These are phyloP conservation scores for Elaphomyces granulatus DNA, from an alignment of 495 filamentous ascomycete genomes.

Conservation along the genomic window DNA sequence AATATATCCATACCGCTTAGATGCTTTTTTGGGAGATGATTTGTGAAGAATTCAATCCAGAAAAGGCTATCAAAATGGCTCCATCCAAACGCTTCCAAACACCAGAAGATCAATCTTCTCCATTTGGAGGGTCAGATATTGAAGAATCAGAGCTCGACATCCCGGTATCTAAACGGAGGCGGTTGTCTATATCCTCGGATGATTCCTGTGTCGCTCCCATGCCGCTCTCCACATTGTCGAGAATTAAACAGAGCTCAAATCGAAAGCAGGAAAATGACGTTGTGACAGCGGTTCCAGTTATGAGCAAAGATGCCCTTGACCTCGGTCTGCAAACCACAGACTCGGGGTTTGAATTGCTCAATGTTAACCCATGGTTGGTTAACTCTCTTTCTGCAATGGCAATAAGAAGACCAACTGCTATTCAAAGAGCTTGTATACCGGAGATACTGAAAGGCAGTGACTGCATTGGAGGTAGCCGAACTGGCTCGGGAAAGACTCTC, in stretches of 20 bases:
- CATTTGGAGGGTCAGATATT: too few relatives aligned
- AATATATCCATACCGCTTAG: too few relatives aligned
- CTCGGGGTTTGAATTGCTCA: constrained; percentile 58
- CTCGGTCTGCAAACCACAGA: constrained; percentile 28
- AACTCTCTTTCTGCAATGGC: constrained; percentile 72
- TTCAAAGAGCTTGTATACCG: constrained; percentile 84
- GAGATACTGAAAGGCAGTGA: constrained; percentile 80
- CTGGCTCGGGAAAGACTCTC: constrained; percentile 98
- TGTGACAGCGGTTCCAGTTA: constrained; percentile 18
- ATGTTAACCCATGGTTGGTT: constrained; percentile 79
- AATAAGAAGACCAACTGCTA: constrained; percentile 76
- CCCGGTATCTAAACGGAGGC: constrained; percentile 28
- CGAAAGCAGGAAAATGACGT: constrained; percentile 3
- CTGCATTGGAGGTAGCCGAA: constrained; percentile 86
- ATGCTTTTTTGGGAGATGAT: too few relatives aligned
- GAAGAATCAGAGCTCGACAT: constrained; percentile 15
- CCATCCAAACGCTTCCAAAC: too few relatives aligned
- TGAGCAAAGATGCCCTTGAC: constrained; percentile 30
- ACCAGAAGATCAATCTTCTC: too few relatives aligned
- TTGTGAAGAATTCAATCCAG: too few relatives aligned
- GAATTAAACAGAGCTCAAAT: constrained; percentile 32
- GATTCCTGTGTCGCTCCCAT: constrained; percentile 26
- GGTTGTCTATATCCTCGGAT: constrained; percentile 28
- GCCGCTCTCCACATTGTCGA: constrained; percentile 29
- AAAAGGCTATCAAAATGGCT: too few relatives aligned